Evolutionary conservation across 108 stramenopile species (phyloP).

Genomic region (Skeletonema potamos): DNA sequence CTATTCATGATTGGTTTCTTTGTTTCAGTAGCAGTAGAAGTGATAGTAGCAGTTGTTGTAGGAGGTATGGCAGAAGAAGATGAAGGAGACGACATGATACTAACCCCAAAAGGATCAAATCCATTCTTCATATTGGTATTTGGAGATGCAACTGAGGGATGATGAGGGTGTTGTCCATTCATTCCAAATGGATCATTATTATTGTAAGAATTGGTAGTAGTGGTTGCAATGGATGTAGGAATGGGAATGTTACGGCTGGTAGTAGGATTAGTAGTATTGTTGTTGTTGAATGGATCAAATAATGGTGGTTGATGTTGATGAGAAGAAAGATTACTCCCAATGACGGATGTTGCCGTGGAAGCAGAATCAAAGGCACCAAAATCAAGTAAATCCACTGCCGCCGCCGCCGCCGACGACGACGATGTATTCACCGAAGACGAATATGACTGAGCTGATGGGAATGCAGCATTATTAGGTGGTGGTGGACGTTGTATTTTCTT

Average conservation of each 20-base stretch:
- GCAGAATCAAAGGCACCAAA: slow-evolving; percentile 46
- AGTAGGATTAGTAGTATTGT: background rate
- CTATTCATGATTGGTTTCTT: no score
- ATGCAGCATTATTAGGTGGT: background rate
- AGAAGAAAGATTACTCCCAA: background rate
- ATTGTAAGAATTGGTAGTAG: background rate
- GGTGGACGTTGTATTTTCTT: slow-evolving; percentile 10
- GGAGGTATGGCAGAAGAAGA: no score
- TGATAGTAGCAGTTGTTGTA: no score
- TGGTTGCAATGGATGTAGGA: background rate
- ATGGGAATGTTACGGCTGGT: no score
- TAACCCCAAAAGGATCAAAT: slow-evolving; percentile 41
- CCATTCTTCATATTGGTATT: background rate
- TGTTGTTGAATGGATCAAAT: slow-evolving; percentile 38
- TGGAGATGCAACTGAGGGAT: slow-evolving; percentile 17
- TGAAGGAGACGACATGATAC: background rate
- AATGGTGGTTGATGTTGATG: slow-evolving; percentile 3
- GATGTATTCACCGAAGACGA: no score
- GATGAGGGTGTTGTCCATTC: slow-evolving; percentile 6
- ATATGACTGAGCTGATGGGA: no score
- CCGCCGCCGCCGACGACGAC: slow-evolving; percentile 26
- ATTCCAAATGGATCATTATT: slow-evolving; percentile 5
- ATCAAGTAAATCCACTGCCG: slow-evolving; percentile 61
- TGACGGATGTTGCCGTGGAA: background rate
- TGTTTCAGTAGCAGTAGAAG: no score